These are phyloP conservation scores for Podaxis sp. DNA, from an alignment of 768 basidiomycete genomes.

Conservation along the genomic window DNA sequence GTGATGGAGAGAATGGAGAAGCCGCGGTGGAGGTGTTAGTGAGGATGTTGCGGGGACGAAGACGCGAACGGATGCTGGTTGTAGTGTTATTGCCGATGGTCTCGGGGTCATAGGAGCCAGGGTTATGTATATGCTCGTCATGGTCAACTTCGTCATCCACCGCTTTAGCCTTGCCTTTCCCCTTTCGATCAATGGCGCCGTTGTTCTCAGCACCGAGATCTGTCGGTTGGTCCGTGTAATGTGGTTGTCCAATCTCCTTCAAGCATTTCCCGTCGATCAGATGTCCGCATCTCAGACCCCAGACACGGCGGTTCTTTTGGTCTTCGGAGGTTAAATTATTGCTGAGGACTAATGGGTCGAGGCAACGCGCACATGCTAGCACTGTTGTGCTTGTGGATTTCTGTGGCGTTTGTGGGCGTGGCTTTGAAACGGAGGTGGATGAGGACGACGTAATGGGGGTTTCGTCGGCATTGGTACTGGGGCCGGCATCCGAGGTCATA, in stretches of 20 bases:
- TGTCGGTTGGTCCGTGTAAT: slow-evolving; percentile 13
- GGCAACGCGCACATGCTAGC: slow-evolving; percentile 68
- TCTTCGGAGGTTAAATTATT: slow-evolving; percentile 47
- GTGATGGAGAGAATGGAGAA: slow-evolving; percentile 15
- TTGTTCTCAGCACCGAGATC: background rate
- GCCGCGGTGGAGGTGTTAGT: slow-evolving; percentile 12
- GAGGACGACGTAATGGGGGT: background rate
- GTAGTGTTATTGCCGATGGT: slow-evolving; percentile 21
- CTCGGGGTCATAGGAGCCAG: background rate
- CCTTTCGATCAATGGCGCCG: slow-evolving; percentile 22
- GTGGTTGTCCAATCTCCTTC: slow-evolving; percentile 53
- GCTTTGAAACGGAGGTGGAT: slow-evolving; percentile 1
- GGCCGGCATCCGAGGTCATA: background rate
- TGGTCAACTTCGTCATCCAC: slow-evolving; percentile 19
- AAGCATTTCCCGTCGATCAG: slow-evolving; percentile 78
- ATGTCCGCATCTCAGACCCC: slow-evolving; percentile 78
- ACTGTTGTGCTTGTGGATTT: slow-evolving; percentile 31
- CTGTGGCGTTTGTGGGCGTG: slow-evolving; percentile 7
- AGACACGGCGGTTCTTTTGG: slow-evolving; percentile 49
- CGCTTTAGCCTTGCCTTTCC: slow-evolving; percentile 50
- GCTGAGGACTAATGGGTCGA: slow-evolving; percentile 60
- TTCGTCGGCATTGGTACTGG: background rate
- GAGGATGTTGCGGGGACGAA: slow-evolving; percentile 45
- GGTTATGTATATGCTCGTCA: background rate
- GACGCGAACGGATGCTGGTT: slow-evolving; percentile 52